These are phyloP conservation scores for Botrytis fabae DNA, from an alignment of 2,329 filamentous ascomycete species.

Conservation along the genomic window DNA sequence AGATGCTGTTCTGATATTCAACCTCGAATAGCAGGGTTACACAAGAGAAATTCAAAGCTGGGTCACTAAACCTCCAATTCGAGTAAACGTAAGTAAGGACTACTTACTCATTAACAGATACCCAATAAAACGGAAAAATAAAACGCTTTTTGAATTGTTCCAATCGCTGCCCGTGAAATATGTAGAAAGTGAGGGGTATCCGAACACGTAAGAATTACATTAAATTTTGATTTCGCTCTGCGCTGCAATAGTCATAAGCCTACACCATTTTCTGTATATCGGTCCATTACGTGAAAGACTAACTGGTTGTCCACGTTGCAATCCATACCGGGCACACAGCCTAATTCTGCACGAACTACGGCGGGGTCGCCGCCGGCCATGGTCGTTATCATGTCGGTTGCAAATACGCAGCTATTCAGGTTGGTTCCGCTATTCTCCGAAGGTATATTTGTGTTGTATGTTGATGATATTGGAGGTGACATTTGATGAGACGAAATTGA, in stretches of 20 bases:
- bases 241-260: slow-evolving; percentile 29
- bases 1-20: not conserved
- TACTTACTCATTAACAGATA: not conserved
- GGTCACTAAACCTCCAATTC: slow-evolving; percentile 6
- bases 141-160: slow-evolving; percentile 8
- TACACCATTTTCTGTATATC: slow-evolving; percentile 40
- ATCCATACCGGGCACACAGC: slow-evolving; percentile 43
- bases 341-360: slow-evolving; percentile 44
- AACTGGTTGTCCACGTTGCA: slow-evolving; percentile 47
- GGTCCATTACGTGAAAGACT: slow-evolving; percentile 48
- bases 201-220: slow-evolving; percentile 1
- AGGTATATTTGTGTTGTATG: not conserved
- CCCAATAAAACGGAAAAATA: not conserved
- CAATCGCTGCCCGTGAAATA: not conserved
- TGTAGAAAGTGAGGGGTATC: slow-evolving; percentile 11
- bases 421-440: slow-evolving; percentile 24
- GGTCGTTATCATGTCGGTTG: slow-evolving; percentile 48
- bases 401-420: slow-evolving; percentile 42
- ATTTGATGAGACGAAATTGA: slow-evolving; percentile 24
- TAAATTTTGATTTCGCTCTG: slow-evolving; percentile 1
- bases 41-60: not conserved
- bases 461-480: slow-evolving; percentile 22
- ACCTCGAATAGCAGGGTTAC: not conserved
- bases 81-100: not conserved
- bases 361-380: slow-evolving; percentile 45